phyloP scores from a whole-genome alignment of 2,329 filamentous ascomycete species.

The Diplodia mutila region DNA sequence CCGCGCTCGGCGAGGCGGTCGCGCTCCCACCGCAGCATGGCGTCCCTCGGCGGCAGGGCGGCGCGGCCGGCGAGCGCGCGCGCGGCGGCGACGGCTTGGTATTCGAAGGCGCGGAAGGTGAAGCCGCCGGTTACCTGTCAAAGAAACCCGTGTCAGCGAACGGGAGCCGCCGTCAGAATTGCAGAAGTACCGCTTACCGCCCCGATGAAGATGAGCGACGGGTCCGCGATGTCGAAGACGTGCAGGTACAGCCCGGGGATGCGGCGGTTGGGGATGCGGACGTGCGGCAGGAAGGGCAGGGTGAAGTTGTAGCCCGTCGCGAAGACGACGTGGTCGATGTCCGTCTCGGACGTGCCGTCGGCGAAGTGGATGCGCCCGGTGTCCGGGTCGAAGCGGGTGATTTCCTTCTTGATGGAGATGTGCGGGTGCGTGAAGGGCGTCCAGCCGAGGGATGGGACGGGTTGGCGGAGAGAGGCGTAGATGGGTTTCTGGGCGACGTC shows the following conservation, averaged over 20 bases:
- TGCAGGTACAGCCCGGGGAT: constrained; percentile 29
- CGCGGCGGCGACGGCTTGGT: constrained; percentile 30
- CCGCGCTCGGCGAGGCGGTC: constrained; percentile 25
- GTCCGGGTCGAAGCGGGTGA: constrained; percentile 12
- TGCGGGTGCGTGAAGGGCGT: constrained; percentile 27
- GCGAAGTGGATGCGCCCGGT: constrained; percentile 26
- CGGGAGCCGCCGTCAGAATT: no score
- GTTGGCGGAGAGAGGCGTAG: constrained; percentile 26
- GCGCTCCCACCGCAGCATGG: constrained; percentile 27
- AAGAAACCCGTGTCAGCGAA: no score
- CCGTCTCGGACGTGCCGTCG: constrained; percentile 25
- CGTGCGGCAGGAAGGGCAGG: constrained; percentile 27
- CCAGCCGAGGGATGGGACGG: constrained; percentile 25
- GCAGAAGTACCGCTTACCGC: no score
- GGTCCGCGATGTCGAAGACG: constrained; percentile 26
- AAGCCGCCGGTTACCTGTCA: constrained; percentile 25
- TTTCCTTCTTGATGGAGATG: constrained; percentile 25
- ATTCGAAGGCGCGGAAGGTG: constrained; percentile 30
- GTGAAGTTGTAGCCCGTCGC: constrained; percentile 29
- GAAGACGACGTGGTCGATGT: constrained; percentile 28
- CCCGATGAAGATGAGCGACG: background rate
- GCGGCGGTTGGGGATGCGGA: constrained; percentile 25
- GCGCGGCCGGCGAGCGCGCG: constrained; percentile 27
- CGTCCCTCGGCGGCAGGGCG: constrained; percentile 21
- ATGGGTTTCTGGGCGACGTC: constrained; percentile 25